These are phyloP conservation scores for Talaromyces sp. DNA, from an alignment of 2,329 filamentous ascomycete genomes.

Conservation along the genomic window DNA sequence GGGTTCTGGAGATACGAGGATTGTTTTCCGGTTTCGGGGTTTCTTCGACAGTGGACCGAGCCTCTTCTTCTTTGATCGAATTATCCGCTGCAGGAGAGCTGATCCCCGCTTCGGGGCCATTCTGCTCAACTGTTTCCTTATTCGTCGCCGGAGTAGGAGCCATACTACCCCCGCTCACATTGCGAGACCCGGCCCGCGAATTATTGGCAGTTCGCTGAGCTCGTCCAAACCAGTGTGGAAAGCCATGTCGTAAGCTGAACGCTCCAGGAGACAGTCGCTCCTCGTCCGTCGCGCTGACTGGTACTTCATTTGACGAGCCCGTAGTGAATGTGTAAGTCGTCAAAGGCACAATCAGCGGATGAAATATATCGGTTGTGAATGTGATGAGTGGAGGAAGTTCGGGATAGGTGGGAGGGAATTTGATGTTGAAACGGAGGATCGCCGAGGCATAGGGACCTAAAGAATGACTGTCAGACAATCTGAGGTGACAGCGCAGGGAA, in stretches of 20 bases:
- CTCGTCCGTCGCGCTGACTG: conserved; percentile 77
- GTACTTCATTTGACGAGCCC: conserved; percentile 68
- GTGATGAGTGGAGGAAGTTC: conserved; percentile 75
- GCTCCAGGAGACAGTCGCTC: conserved; percentile 82
- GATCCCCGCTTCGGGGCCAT: conserved; percentile 8
- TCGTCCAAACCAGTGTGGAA: conserved; percentile 82
- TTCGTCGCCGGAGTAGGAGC: background rate
- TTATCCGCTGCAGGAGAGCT: conserved; percentile 14
- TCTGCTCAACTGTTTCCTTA: background rate
- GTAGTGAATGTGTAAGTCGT: conserved; percentile 94
- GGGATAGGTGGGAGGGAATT: conserved; percentile 79
- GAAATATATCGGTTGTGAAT: conserved; percentile 90
- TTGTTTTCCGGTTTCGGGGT: background rate
- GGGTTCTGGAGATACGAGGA: conserved; percentile 18
- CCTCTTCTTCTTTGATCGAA: background rate
- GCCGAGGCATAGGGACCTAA: conserved; percentile 84
- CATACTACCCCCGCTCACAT: conserved; percentile 42
- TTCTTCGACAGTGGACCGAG: background rate
- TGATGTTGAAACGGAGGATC: conserved; percentile 83
- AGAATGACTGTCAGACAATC: conserved; percentile 4
- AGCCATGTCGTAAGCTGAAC: conserved; percentile 86
- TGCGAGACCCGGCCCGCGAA: conserved; percentile 38
- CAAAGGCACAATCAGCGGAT: conserved; percentile 84
- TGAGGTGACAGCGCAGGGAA: conserved; percentile 6
- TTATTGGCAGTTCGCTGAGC: conserved; percentile 43